phyloP scores from a whole-genome alignment of 352 stramenopile genomes.

The Sclerospora graminicola region DNA sequence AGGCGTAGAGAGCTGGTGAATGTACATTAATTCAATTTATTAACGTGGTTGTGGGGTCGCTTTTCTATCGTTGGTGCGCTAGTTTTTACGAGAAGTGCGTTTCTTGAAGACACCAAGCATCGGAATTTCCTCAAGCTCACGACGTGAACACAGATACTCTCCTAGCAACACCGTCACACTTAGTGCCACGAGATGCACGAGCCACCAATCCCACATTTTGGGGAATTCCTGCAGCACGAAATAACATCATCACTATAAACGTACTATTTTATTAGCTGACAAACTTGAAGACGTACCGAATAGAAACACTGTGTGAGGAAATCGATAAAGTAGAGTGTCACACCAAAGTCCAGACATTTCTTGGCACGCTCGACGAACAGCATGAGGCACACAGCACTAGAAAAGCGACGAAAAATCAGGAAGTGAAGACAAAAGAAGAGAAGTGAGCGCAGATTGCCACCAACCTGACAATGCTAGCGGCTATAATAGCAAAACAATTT shows the following conservation, averaged over 20 bases:
- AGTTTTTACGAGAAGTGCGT: slow-evolving; percentile 35
- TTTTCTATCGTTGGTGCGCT: background rate
- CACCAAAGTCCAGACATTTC: slow-evolving; percentile 87
- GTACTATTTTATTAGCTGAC: background rate
- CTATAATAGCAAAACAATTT: slow-evolving; percentile 66
- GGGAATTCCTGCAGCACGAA: slow-evolving; percentile 56
- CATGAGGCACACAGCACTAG: slow-evolving; percentile 56
- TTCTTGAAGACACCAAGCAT: slow-evolving; percentile 83
- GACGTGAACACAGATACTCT: slow-evolving; percentile 81
- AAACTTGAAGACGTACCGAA: slow-evolving; percentile 27
- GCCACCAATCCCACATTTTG: slow-evolving; percentile 83
- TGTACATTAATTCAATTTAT: no score
- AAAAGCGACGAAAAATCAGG: slow-evolving; percentile 2
- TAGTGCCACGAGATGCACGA: slow-evolving; percentile 57
- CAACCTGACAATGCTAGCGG: slow-evolving; percentile 40
- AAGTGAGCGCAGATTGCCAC: background rate
- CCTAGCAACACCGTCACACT: slow-evolving; percentile 74
- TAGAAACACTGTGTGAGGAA: slow-evolving; percentile 77
- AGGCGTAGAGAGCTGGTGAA: background rate
- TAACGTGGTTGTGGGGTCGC: no score
- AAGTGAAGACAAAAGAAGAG: background rate
- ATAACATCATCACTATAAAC: background rate
- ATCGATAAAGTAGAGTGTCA: slow-evolving; percentile 85
- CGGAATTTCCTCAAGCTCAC: slow-evolving; percentile 82
- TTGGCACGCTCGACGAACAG: slow-evolving; percentile 85